Conservation (phyloP, 2,329 filamentous ascomycete genomes). For the Aspergillus sp. region DNA sequence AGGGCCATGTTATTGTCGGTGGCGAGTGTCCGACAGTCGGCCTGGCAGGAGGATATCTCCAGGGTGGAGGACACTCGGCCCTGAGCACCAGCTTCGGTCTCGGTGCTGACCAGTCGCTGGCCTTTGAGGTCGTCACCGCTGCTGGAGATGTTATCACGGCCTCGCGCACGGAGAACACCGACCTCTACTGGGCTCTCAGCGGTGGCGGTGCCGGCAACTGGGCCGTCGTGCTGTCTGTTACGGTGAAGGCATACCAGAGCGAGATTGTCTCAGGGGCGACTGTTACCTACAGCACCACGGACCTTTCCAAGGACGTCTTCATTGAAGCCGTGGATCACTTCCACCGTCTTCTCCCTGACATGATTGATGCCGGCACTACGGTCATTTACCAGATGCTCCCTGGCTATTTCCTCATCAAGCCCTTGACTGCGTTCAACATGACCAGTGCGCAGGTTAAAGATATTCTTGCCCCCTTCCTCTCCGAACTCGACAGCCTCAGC, state of each 20-base stretch:
- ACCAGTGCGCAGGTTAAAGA: constrained; percentile 44
- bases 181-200: constrained; percentile 63
- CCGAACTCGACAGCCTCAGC: constrained; percentile 38
- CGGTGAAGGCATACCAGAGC: constrained; percentile 52
- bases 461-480: constrained; percentile 47
- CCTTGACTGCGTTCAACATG: constrained; percentile 51
- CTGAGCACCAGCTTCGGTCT: constrained; percentile 58
- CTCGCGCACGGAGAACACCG: constrained; percentile 48
- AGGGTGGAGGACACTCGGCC: constrained; percentile 61
- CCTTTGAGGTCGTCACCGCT: constrained; percentile 56
- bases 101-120: constrained; percentile 59
- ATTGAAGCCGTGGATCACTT: constrained; percentile 52
- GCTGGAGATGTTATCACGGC: constrained; percentile 51
- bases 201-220: constrained; percentile 63
- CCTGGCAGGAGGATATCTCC: constrained; percentile 59
- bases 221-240: constrained; percentile 57
- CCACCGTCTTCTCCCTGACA: constrained; percentile 50
- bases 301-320: constrained; percentile 47
- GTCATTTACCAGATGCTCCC: constrained; percentile 53
- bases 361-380: constrained; percentile 53
- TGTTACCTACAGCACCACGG: constrained; percentile 40
- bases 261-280: constrained; percentile 44
- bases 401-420: constrained; percentile 48
- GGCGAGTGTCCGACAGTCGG: constrained; percentile 59
- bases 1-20: constrained; percentile 53